These are phyloP conservation scores for Hypoxylon sp. DNA, from an alignment of 2,329 filamentous ascomycete genomes.

Conservation along the genomic window DNA sequence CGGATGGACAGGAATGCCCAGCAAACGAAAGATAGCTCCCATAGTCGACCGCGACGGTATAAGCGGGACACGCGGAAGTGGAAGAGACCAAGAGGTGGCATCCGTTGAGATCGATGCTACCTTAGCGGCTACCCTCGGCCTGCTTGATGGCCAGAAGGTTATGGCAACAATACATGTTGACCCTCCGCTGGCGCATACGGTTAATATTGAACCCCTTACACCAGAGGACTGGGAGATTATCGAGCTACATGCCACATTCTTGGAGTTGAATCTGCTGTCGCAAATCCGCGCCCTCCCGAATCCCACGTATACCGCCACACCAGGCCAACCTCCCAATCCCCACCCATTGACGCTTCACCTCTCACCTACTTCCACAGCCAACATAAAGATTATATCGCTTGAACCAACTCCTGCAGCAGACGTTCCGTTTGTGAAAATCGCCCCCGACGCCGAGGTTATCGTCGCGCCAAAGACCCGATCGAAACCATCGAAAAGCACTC, in stretches of 20 bases:
- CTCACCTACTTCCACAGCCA: slow-evolving; percentile 95
- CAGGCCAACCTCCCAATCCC: slow-evolving; percentile 66
- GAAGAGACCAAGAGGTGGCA: slow-evolving; percentile 81
- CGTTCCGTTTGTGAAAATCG: slow-evolving; percentile 89
- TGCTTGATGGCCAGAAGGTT: slow-evolving; percentile 87
- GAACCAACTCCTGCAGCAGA: slow-evolving; percentile 78
- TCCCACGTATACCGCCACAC: slow-evolving; percentile 73
- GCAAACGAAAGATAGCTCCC: slow-evolving; percentile 83
- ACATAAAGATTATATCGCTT: slow-evolving; percentile 88
- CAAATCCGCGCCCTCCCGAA: slow-evolving; percentile 96
- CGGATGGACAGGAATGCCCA: slow-evolving; percentile 98
- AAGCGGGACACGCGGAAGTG: slow-evolving; percentile 68
- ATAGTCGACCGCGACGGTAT: slow-evolving; percentile 82
- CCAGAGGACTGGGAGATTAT: slow-evolving; percentile 99
- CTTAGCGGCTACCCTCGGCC: slow-evolving; percentile 81
- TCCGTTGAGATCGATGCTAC: slow-evolving; percentile 90
- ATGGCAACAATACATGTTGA: slow-evolving; percentile 83
- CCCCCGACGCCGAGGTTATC: slow-evolving; percentile 94
- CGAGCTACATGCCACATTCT: slow-evolving; percentile 93
- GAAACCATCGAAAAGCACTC: slow-evolving; percentile 74
- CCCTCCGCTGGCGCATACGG: slow-evolving; percentile 90
- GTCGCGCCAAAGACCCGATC: slow-evolving; percentile 92
- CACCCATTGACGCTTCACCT: slow-evolving; percentile 93
- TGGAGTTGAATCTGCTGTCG: slow-evolving; percentile 92
- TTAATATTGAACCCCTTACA: slow-evolving; percentile 96